A percentile compares a stretch with the other conserved stretches of the same genome.
Evolutionary conservation across 179 eudicot genomes (phyloP).

Genomic region (Drosera spatulata): DNA sequence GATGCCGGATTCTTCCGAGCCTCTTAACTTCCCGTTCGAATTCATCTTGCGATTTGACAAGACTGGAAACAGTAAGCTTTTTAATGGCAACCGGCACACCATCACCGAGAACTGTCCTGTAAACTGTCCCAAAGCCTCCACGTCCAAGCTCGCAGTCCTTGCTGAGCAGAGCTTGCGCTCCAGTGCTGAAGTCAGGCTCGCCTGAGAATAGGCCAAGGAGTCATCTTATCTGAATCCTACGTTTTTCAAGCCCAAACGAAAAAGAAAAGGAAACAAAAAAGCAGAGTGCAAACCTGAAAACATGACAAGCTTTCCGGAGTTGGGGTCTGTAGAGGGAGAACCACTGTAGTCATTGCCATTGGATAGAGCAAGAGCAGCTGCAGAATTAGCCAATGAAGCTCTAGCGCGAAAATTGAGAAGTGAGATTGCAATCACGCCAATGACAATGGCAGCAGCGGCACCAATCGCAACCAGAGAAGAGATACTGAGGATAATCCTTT

Average conservation of each 20-base stretch:
- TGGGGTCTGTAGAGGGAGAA: slow-evolving; percentile 59
- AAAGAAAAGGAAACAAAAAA: too few relatives aligned
- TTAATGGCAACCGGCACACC: slow-evolving; percentile 79
- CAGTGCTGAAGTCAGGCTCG: slow-evolving; percentile 50
- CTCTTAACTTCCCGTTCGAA: slow-evolving; percentile 65
- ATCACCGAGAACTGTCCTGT: slow-evolving; percentile 44
- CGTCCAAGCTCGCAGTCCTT: slow-evolving; percentile 79
- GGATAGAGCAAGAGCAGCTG: slow-evolving; percentile 33
- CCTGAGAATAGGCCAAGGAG: slow-evolving; percentile 17
- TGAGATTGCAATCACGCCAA: slow-evolving; percentile 61
- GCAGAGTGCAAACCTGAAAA: slow-evolving; percentile 9
- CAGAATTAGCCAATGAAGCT: slow-evolving; percentile 27
- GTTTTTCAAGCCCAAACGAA: too few relatives aligned
- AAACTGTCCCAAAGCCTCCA: slow-evolving; percentile 87
- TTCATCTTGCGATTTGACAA: slow-evolving; percentile 72
- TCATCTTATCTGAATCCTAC: too few relatives aligned
- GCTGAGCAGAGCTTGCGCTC: slow-evolving; percentile 61
- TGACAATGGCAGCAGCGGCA: slow-evolving; percentile 69
- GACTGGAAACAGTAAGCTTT: slow-evolving; percentile 67
- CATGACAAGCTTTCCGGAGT: slow-evolving; percentile 81
- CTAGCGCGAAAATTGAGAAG: slow-evolving; percentile 64
- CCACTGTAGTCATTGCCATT: slow-evolving; percentile 47
- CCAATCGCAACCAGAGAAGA: slow-evolving; percentile 77
- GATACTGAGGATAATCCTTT: slow-evolving; percentile 63
- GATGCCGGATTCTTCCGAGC: slow-evolving; percentile 55